A percentile compares a stretch with the other conserved stretches of the same genome.
These are phyloP conservation scores for Stemphylium vesicarium DNA, from an alignment of 2,329 filamentous ascomycete genomes.

Conservation along the genomic window DNA sequence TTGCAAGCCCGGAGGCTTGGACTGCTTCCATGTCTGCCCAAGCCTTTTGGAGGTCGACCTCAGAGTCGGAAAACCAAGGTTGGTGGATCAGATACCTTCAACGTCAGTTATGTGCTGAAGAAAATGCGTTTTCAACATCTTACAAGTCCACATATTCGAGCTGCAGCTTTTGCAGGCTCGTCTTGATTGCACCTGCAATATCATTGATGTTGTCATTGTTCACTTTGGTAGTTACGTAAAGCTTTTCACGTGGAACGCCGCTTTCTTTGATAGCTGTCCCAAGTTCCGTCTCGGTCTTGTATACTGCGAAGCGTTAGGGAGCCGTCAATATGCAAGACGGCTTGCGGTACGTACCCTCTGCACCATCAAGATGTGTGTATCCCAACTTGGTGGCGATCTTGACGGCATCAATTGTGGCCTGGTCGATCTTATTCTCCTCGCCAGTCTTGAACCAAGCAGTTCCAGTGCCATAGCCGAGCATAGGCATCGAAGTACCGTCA, in stretches of 20 bases:
- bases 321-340: neutral
- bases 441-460: constrained; percentile 68
- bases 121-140: constrained; percentile 10
- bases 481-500: constrained; percentile 74
- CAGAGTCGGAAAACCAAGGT: constrained; percentile 63
- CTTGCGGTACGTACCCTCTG: constrained; percentile 61
- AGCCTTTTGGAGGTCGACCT: constrained; percentile 61
- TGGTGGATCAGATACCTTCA: constrained; percentile 66
- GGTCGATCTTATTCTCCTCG: constrained; percentile 60
- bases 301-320: constrained; percentile 42
- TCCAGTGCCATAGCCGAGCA: constrained; percentile 75
- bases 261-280: constrained; percentile 56
- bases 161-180: constrained; percentile 65
- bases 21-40: constrained; percentile 68
- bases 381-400: constrained; percentile 72
- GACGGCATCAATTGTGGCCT: constrained; percentile 61
- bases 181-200: constrained; percentile 61
- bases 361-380: constrained; percentile 76
- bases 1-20: constrained; percentile 62
- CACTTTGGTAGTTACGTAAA: constrained; percentile 64
- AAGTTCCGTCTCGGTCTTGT: constrained; percentile 59
- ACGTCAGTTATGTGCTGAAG: neutral
- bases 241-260: constrained; percentile 54
- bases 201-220: constrained; percentile 58
- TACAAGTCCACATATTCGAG: constrained; percentile 69